These are phyloP conservation scores for Plenodomus biglobosus DNA, from an alignment of 2,329 filamentous ascomycete genomes.

Conservation along the genomic window DNA sequence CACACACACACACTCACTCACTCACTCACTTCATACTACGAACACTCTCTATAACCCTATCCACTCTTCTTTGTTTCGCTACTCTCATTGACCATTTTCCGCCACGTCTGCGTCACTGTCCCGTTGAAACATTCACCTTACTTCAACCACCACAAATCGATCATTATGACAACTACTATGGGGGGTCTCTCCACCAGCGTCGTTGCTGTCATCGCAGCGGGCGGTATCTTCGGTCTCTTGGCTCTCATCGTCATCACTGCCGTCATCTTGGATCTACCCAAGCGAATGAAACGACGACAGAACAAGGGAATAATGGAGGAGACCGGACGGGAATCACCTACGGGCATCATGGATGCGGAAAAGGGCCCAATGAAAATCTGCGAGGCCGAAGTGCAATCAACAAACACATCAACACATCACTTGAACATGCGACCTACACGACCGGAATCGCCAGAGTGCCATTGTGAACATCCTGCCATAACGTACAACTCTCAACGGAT, in stretches of 20 bases:
- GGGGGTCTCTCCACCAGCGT: conserved; percentile 11
- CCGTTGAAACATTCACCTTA: not conserved
- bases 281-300: conserved; percentile 8
- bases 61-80: not conserved
- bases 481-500: no score
- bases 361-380: conserved; percentile 10
- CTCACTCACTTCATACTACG: not conserved
- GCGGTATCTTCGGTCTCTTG: conserved; percentile 11
- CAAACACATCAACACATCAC: conserved; percentile 5
- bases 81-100: not conserved
- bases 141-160: not conserved
- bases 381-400: conserved; percentile 4
- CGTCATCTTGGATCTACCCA: conserved; percentile 13
- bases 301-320: conserved; percentile 8
- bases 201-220: conserved; percentile 12
- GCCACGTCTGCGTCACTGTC: not conserved
- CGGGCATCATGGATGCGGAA: conserved; percentile 5
- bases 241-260: conserved; percentile 10
- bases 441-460: conserved; percentile 8
- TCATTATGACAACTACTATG: conserved; percentile 3
- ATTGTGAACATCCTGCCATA: conserved; percentile 6
- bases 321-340: conserved; percentile 4
- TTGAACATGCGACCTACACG: conserved; percentile 4
- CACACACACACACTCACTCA: no score
- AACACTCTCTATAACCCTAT: not conserved